Conservation (phyloP, 345 rosid genomes). For the Heritiera littoralis region DNA sequence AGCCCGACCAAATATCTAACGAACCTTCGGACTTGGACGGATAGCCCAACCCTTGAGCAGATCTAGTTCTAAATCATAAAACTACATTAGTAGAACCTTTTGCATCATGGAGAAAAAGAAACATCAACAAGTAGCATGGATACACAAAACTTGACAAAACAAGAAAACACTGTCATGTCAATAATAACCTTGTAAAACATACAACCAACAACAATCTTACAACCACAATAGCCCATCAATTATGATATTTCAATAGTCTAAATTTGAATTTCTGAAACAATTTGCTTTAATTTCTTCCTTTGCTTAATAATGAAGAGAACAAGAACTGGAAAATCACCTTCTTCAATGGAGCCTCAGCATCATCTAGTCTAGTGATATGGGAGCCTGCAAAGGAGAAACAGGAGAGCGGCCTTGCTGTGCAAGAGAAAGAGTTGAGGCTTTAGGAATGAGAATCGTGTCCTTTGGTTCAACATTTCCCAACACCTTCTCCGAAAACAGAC, state of each 20-base stretch:
- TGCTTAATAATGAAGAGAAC: too few relatives aligned
- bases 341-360: conserved; percentile 57
- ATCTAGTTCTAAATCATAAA: neutral
- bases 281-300: too few relatives aligned
- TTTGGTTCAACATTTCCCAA: conserved; percentile 64
- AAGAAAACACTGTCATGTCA: too few relatives aligned
- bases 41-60: too few relatives aligned
- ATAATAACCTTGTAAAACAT: too few relatives aligned
- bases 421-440: conserved; percentile 60
- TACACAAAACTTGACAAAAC: too few relatives aligned
- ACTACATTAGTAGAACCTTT: neutral
- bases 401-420: conserved; percentile 61
- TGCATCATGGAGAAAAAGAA: neutral
- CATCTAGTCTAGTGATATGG: conserved; percentile 52
- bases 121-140: neutral
- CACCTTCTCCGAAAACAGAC: conserved; percentile 79
- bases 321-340: conserved; percentile 49
- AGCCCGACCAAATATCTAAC: too few relatives aligned
- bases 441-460: conserved; percentile 87
- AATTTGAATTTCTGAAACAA: too few relatives aligned
- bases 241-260: too few relatives aligned
- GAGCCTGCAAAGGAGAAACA: conserved; percentile 61
- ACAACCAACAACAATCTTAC: too few relatives aligned
- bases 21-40: too few relatives aligned
- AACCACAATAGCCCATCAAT: too few relatives aligned